Percentiles rank a stretch among this genome's conserved stretches.
Evolutionary conservation across 2,329 filamentous ascomycete species (phyloP).

Genomic region (Penicillium olsonii): DNA sequence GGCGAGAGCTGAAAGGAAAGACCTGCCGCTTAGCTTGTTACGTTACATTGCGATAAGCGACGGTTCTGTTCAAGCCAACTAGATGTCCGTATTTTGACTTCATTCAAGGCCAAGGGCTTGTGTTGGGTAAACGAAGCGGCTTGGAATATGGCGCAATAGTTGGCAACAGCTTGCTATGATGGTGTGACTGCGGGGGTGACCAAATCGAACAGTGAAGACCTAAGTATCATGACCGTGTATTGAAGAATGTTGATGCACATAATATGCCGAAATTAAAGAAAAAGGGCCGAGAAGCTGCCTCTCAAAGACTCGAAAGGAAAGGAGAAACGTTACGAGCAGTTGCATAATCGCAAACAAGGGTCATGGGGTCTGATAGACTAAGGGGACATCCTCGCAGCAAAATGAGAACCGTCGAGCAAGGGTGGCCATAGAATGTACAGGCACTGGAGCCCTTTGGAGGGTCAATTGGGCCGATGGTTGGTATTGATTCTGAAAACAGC

Average conservation of each 20-base stretch:
- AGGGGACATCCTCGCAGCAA: no score
- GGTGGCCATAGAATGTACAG: no score
- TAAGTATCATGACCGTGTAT: background rate
- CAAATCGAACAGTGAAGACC: background rate
- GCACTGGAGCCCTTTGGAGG: no score
- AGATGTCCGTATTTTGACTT: background rate
- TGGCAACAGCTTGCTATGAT: conserved; percentile 2
- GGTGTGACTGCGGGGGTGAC: conserved; percentile 6
- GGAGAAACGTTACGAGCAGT: no score
- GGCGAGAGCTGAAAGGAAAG: background rate
- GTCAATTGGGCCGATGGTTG: no score
- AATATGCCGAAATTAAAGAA: no score
- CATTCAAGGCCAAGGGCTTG: conserved; percentile 3
- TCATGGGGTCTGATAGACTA: no score
- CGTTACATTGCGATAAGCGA: background rate
- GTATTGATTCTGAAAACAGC: no score
- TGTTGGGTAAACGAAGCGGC: background rate
- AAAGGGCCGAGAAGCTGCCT: no score
- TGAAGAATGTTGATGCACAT: background rate
- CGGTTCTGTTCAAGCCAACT: background rate
- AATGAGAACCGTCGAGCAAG: no score
- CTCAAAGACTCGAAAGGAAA: no score
- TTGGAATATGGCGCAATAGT: conserved; percentile 8
- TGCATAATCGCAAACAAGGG: no score
- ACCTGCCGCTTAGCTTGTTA: background rate